A percentile compares a stretch with the other conserved stretches of the same genome.
phyloP scores from a whole-genome alignment of 495 filamentous ascomycete genomes.

The Aspergillus cavernicola region DNA sequence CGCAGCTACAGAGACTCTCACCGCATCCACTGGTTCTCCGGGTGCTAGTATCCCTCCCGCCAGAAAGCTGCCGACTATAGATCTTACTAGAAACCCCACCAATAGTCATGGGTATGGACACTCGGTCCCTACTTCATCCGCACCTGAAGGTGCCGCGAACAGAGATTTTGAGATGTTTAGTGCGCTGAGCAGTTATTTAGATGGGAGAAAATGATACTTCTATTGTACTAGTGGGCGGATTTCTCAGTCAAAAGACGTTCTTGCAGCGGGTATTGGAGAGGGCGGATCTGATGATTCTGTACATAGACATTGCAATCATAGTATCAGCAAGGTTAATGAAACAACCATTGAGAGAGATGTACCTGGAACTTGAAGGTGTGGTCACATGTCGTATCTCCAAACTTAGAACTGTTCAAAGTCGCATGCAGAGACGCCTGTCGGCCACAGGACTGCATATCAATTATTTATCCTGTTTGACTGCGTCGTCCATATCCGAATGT shows the following conservation, averaged over 20 bases:
- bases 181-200: background rate
- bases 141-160: background rate
- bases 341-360: background rate
- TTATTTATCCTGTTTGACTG: background rate
- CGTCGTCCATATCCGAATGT: background rate
- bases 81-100: background rate
- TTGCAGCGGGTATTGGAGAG: background rate
- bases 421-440: background rate
- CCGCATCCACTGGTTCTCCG: background rate
- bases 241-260: background rate
- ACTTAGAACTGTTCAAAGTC: no score
- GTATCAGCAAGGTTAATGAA: background rate
- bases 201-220: background rate
- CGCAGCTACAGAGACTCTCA: background rate
- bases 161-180: background rate
- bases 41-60: background rate
- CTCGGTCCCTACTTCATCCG: background rate
- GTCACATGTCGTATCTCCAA: slow-evolving; percentile 1
- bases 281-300: background rate
- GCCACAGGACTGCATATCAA: background rate
- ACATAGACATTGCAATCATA: background rate
- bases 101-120: background rate
- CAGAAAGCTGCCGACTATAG: background rate
- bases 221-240: background rate
- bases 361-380: background rate